Evolutionary conservation across 1,284 basidiomycete genomes (phyloP), one percentile per base, ranked within the genome.

Genomic region (Caloboletus firmus): DNA sequence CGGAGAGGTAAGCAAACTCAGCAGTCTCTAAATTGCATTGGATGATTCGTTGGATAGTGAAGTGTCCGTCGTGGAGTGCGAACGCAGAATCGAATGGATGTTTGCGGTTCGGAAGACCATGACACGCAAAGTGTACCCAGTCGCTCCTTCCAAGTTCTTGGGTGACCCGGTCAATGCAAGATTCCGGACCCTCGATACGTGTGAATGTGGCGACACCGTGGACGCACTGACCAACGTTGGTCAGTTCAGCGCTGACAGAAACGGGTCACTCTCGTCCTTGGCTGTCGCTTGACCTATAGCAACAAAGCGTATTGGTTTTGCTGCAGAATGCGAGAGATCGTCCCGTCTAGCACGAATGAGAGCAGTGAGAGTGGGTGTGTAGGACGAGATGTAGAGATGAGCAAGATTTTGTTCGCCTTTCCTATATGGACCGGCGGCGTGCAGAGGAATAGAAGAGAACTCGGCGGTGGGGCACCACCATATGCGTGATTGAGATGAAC

Each of bases 381-480:
- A 41, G 51, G 71, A 75, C 1, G 65, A 70, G 11, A 72, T 49
- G 40, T 61, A 71, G 7, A 64, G 12, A 39, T 70, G 60, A 2
- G 58, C 56, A 18, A 72, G 57, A 36, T 60, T 57, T 5, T 7
- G 7, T 7, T 43, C 34, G 11, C 42, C 40, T n/a, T 24, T 41
- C 28, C 37, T 30, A 18, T 52, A 55, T 0, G 58, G 53, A 12
- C 68, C 70, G 0, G 71, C 70, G 12, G 72, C 68, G 5, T 51
- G 49, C 7, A 53, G 17, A 1, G 49, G 49, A 7, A 43, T 54
- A 12, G 49, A 49, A 17, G 63, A 66, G 11, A 74, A 10, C 9
- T 30, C 28, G 28, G 28, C 9, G 2, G 71, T 74, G 2, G 70
- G 69, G 47, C 72, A 75, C 74, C 73, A 75, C 69, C 72, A 75